phyloP scores from a whole-genome alignment of 495 filamentous ascomycete genomes.

The Talaromyces nanjingensis region DNA sequence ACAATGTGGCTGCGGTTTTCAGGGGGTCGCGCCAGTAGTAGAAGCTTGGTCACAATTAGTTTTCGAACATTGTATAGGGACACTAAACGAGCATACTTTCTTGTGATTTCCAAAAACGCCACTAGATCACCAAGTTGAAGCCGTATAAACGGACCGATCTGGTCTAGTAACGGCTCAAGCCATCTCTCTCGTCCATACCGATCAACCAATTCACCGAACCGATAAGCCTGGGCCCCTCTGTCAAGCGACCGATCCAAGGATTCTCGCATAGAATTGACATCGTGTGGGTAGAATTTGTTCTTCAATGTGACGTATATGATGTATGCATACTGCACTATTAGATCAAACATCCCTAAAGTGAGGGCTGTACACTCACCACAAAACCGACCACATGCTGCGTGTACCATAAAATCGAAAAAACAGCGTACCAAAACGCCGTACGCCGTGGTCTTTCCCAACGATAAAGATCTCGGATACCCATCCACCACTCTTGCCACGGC shows the following conservation, averaged over 20 bases:
- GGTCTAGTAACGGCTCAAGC: conserved; percentile 30
- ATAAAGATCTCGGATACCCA: conserved; percentile 32
- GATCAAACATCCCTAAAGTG: background rate
- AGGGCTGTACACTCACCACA: conserved; percentile 19
- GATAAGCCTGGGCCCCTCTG: conserved; percentile 18
- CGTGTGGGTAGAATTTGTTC: conserved; percentile 24
- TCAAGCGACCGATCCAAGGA: conserved; percentile 24
- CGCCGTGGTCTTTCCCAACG: conserved; percentile 33
- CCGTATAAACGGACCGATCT: conserved; percentile 30
- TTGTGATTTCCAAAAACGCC: conserved; percentile 30
- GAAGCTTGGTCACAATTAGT: conserved; percentile 23
- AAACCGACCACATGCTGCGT: conserved; percentile 30
- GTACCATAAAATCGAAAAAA: conserved; percentile 30
- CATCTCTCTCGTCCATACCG: conserved; percentile 33
- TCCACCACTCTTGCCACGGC: conserved; percentile 34
- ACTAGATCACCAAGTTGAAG: conserved; percentile 39
- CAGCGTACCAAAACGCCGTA: conserved; percentile 25
- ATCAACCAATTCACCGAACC: conserved; percentile 36
- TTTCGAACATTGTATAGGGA: background rate
- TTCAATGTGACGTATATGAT: conserved; percentile 31
- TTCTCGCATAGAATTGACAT: conserved; percentile 27
- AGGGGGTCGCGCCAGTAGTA: conserved; percentile 34
- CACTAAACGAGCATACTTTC: conserved; percentile 20
- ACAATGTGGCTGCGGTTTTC: conserved; percentile 27
- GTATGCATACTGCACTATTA: conserved; percentile 20